Evolutionary conservation across 2,329 filamentous ascomycete species (phyloP).

Genomic region (Mariannaea elegans): DNA sequence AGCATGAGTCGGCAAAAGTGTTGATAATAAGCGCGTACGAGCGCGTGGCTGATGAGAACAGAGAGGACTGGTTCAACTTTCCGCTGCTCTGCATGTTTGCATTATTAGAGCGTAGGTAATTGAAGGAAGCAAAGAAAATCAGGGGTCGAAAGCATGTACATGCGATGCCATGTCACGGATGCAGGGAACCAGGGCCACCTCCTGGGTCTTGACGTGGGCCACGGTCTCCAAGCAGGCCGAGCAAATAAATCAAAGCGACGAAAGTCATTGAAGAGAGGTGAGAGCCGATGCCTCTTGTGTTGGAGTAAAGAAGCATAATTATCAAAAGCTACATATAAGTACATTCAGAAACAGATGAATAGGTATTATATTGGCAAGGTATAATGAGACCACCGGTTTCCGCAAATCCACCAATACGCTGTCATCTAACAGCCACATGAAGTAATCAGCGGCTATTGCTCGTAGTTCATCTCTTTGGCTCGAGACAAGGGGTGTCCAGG

Average conservation of each 20-base stretch:
- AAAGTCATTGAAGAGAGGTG: not conserved
- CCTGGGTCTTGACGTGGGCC: not conserved
- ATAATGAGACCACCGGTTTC: no score
- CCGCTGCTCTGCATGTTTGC: not conserved
- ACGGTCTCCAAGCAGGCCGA: no score
- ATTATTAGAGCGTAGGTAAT: not conserved
- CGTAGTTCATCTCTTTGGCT: not conserved
- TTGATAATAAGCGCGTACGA: no score
- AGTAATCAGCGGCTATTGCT: slow-evolving; percentile 7
- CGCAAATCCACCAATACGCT: slow-evolving; percentile 11
- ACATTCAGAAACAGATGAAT: no score
- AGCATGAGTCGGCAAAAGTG: no score
- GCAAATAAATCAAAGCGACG: no score
- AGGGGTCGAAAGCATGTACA: slow-evolving; percentile 6
- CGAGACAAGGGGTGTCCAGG: not conserved
- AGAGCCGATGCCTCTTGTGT: no score
- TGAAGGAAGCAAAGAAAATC: not conserved
- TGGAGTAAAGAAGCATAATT: no score
- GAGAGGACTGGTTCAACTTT: no score
- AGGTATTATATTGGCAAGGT: no score
- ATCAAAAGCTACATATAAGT: no score
- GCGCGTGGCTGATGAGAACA: no score
- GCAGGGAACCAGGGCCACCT: not conserved
- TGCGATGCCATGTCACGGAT: slow-evolving; percentile 16
- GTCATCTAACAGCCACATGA: slow-evolving; percentile 9